These are phyloP conservation scores for Sungouiozyma intestinalis DNA, from an alignment of 805 yeast genomes.

Conservation along the genomic window DNA sequence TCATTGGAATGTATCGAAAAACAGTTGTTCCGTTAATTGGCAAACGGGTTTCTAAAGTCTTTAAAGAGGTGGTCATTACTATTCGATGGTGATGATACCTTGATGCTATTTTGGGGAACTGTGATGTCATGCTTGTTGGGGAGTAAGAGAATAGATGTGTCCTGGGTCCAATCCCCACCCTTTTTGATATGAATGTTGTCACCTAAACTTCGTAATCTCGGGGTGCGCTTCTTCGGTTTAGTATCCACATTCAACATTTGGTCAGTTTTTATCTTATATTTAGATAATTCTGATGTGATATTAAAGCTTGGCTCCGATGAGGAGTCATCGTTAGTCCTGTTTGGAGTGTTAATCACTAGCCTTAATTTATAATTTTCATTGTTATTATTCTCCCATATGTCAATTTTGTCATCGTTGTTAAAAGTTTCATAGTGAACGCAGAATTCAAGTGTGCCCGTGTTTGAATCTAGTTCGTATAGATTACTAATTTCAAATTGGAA, in stretches of 20 bases:
- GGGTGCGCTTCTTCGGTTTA: not conserved
- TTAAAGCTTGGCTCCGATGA: not conserved
- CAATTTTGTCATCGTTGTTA: constrained; percentile 10
- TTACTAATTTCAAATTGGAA: constrained; percentile 22
- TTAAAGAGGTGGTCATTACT: not conserved
- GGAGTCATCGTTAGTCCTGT: not conserved
- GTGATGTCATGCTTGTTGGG: not conserved
- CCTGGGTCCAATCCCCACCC: not conserved
- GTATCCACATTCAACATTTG: not conserved
- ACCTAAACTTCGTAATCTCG: not conserved
- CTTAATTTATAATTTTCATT: constrained; percentile 19
- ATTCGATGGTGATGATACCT: not conserved
- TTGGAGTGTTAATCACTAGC: constrained; percentile 3
- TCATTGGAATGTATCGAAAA: not conserved
- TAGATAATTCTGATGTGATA: not conserved
- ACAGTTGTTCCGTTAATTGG: not conserved
- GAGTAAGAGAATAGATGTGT: not conserved
- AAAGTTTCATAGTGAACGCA: constrained; percentile 22
- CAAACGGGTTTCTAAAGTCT: constrained; percentile 6
- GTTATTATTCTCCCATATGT: constrained; percentile 25
- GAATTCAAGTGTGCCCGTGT: constrained; percentile 9
- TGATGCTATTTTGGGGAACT: not conserved
- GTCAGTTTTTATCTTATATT: not conserved
- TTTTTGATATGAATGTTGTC: not conserved
- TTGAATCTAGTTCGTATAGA: constrained; percentile 4